Base-by-base conservation (phyloP, 2,329 filamentous ascomycete genomes). In the Sporothrix variecibatus region DNA sequence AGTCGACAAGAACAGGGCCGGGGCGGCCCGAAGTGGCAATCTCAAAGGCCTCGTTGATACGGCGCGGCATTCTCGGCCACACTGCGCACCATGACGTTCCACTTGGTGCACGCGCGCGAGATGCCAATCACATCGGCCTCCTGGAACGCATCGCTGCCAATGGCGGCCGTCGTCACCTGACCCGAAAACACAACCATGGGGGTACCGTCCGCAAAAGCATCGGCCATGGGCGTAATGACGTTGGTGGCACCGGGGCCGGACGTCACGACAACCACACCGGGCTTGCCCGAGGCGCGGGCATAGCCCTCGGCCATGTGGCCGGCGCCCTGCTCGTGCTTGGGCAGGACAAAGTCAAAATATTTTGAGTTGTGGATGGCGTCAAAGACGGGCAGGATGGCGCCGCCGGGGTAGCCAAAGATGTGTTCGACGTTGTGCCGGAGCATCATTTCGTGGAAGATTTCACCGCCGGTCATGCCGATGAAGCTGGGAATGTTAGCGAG, bases 391-490 rank as follows among this genome's bases (percentile, higher is more conserved):
- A 98, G 91, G 84, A 98, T 98, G 78, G 96, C 95, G 81, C 96
- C 95, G 80, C 95, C 95, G 78, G 95, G 94, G 85, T 98, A 98
- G 76, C 93, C 93, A 80, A 95, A 98, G 81, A 98, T 89, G 83
- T 98, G 94, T 86, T 98, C 96, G 73, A 99, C 95, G 79, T 87
- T 89, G 79, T 95, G 93, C 80, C 95, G 89, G 76, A 97, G 88
- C 95, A 99, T 98, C 95, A 98, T 98, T 85, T 98, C 95, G 83
- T 98, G 95, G 84, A 98, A 97, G 79, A 98, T 98, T 84, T 98
- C 92, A 81, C 96, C 96, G 81, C 96, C 95, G 69, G 91, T 97
- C 88, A 95, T 95, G 77, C 95, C 95, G 80, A 98, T 94, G 83
- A 98, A 97, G 75, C 92, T 94, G 73, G 2, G 31, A 3, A 1